Base-by-base conservation (phyloP, 352 stramenopile species). In the Thalassiosira livingstoniorum region DNA sequence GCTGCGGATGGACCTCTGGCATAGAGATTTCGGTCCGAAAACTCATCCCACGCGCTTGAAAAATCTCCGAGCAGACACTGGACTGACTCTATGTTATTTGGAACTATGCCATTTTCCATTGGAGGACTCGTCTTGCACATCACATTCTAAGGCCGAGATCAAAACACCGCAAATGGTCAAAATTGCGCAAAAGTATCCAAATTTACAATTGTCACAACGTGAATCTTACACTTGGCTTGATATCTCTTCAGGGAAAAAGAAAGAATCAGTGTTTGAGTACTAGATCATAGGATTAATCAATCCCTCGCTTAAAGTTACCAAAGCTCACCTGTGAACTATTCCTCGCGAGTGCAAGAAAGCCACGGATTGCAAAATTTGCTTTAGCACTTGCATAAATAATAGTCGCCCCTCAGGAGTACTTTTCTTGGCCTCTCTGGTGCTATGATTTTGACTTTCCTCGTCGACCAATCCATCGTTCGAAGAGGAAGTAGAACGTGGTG, bases 261-360 rank as follows among this genome's bases (percentile, higher is more conserved):
- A 58, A 32, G 27, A 13, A 57, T 4, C 39, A 25, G 2, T 29
- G 23, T 21, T 34, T 7, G 39, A 53, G 34, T 31, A 62, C 10
- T 25, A 71, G 42, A 60, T 60, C 21, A 39, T 18, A 54, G 42
- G 42, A 18, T 18, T 18, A 18, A 51, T 10, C 18, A 51, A 51
- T 51, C 42, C 42, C 10, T 18, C 10, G 18, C 42, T 51, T 18
- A 51, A 51, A 51, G 42, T 18, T 18, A 51, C 42, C 4, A 11
- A 13, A 15, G 23, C 66, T 66, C 25, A 93, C 34, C 93, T 92
- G 75, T 99, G 97, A 0, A 96, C 96, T 63, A 98, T 97, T 18
- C 95, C 96, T 69, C 89, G 83, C 7, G 92, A 84, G 74, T 99
- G 96, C 0, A 99, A 83, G 55, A 87, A 84, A 0, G 86, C 87